These are phyloP conservation scores for Neoscytalidium dimidiatum DNA, from an alignment of 2,329 filamentous ascomycete genomes.

Conservation along the genomic window DNA sequence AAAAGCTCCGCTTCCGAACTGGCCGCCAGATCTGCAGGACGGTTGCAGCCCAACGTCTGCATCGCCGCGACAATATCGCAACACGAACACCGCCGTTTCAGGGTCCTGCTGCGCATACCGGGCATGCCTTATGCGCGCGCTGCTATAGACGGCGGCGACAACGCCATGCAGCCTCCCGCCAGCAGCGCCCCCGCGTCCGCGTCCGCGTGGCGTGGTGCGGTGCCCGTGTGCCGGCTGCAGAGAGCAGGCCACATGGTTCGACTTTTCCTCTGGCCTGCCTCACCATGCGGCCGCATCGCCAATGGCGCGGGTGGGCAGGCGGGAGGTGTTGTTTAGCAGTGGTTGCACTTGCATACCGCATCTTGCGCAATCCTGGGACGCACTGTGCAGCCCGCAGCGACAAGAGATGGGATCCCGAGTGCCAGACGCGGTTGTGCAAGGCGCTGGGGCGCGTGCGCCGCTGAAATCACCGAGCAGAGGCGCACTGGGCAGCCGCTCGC, in stretches of 20 bases:
- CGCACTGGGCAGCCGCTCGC: constrained; percentile 12
- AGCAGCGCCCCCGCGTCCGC: neutral
- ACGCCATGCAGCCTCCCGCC: constrained; percentile 5
- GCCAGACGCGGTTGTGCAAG: constrained; percentile 1
- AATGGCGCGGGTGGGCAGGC: constrained; percentile 4
- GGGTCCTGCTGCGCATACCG: neutral
- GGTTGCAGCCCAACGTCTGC: constrained; percentile 14
- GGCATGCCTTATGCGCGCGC: neutral
- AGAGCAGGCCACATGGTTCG: constrained; percentile 1
- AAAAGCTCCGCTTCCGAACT: constrained; percentile 7
- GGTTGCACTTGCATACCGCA: constrained; percentile 2
- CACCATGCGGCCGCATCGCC: neutral
- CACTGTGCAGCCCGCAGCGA: constrained; percentile 8
- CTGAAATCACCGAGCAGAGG: constrained; percentile 15
- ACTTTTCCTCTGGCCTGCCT: constrained; percentile 1
- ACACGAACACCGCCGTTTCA: constrained; percentile 19
- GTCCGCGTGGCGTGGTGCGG: too few species aligned
- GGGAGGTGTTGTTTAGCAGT: constrained; percentile 10
- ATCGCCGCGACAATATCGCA: constrained; percentile 15
- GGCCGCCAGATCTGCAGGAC: constrained; percentile 14
- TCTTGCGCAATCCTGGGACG: constrained; percentile 16
- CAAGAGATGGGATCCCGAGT: neutral
- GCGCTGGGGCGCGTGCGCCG: constrained; percentile 10
- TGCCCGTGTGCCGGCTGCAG: neutral
- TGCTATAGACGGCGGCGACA: neutral